Evolutionary conservation across 1,139 yeast genomes (phyloP), one percentile per base, ranked within the genome.

Genomic region (Yamadazyma conglobata): DNA sequence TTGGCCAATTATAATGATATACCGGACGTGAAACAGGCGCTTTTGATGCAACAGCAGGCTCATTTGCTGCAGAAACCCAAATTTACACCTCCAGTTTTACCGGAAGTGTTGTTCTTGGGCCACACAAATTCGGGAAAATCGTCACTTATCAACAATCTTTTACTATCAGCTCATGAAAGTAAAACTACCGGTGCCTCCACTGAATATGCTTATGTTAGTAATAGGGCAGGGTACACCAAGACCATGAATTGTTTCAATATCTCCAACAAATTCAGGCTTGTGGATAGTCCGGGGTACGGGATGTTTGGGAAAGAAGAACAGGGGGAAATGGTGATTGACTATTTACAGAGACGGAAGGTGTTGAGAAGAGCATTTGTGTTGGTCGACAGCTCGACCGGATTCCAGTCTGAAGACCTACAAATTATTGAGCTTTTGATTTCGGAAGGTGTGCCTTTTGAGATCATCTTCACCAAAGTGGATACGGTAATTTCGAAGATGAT

Each of bases 211-310:
- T 71, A 54, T 43, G 76, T 74, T 3, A 79, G 82, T 4, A 67
- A 60, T 32, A 62, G 65, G 32, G 87, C 88, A 0, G 95, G 94
- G 1, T 84, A 63, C 47, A 87, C 96, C 2, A 78, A 80, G 45
- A 79, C 91, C 4, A 57, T 87, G 48, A 84, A 83, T 47, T 79
- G 86, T 41, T 87, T 70, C 56, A 81, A 77, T 34, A 58, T 86
- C 12, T 82, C 82, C 1, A 72, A 75, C 28, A 64, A 70, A 37
- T 62, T 87, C 27, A 60, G 87, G 35, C 48, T 87, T 6, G 72
- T 87, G 2, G 96, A 87, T 50, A 75, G 87, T 22, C 96, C 96
- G 0, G 96, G 96, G 0, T 87, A 87, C 50, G 96, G 96, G 3
- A 64, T 56, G 15, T 73, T 64, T 44, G 88, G 80, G 3, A 67